Base-by-base conservation (phyloP, 345 rosid species). In the Lepidium aucheri region DNA sequence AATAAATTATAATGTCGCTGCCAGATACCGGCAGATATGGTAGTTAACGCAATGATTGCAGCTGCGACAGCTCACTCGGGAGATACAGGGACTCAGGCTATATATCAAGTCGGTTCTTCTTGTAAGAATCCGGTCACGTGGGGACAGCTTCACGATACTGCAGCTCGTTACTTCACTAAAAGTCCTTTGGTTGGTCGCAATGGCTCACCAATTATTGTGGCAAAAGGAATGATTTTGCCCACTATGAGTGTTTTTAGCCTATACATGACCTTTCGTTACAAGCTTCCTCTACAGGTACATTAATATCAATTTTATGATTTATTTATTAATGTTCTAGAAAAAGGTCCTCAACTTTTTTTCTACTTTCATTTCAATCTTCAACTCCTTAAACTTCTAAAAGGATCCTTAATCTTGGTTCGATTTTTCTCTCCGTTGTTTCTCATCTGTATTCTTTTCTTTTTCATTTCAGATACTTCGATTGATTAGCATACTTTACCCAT, bases 41-140 rank as follows among this genome's bases (percentile, higher is more conserved):
- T 74, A 26, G 68, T 61, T 14, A 74, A 67, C 41, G 68, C 73
- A 6, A 74, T 74, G 77, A 12, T 74, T 7, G 73, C 52, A 45
- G 14, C 77, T 9, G 77, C 53, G 7, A 40, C 68, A 44, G 53
- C 77, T 24, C 68, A 74, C 30, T 36, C 18, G 9, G 73, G 69
- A 60, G 68, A 77, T 4, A 72, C 61, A 0, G 36, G 68, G 13
- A 47, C 40, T 20, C 77, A 74, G 26, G 42, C 41, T 9, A 84
- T 94, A 54, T 90, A 90, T 43, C 99, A 94, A 10, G 78, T 94
- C 15, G 95, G 97, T 3, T 86, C 97, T 2, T 90, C 97, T 7
- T 38, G 73, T 12, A 69, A 85, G 67, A 84, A 86, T 53, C 90
- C 94, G 1, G 0, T 90, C 24, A 79, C 15, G 50, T 82, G 80